These are phyloP conservation scores for Cladosporium sp. DNA, from an alignment of 2,329 filamentous ascomycete species.

Conservation along the genomic window DNA sequence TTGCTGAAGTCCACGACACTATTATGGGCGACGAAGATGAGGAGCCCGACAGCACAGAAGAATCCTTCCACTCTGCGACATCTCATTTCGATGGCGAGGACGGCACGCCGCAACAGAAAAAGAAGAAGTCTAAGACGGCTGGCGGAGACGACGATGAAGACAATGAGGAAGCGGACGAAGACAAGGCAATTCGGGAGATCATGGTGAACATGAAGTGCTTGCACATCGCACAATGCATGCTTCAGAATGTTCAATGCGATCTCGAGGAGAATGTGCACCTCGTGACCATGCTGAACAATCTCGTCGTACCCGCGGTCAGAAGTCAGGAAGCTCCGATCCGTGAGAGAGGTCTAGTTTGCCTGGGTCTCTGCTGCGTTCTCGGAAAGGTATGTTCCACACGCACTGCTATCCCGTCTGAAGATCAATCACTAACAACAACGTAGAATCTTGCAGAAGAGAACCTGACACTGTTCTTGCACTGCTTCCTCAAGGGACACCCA, in stretches of 20 bases:
- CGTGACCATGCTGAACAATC: slow-evolving; percentile 97
- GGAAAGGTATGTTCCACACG: slow-evolving; percentile 61
- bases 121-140: slow-evolving; percentile 43
- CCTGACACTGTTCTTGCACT: slow-evolving; percentile 71
- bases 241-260: slow-evolving; percentile 85
- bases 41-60: slow-evolving; percentile 50
- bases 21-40: slow-evolving; percentile 69
- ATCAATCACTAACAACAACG: slow-evolving; percentile 15
- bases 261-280: slow-evolving; percentile 86
- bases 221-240: slow-evolving; percentile 95
- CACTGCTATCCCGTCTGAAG: neutral
- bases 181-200: slow-evolving; percentile 83
- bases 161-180: slow-evolving; percentile 62
- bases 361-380: slow-evolving; percentile 87
- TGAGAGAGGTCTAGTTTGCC: slow-evolving; percentile 83
- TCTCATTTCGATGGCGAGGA: slow-evolving; percentile 76
- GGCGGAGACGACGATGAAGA: slow-evolving; percentile 60
- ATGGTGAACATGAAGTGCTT: slow-evolving; percentile 98
- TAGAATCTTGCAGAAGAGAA: slow-evolving; percentile 20
- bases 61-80: slow-evolving; percentile 90
- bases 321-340: slow-evolving; percentile 90
- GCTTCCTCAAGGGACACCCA: slow-evolving; percentile 90
- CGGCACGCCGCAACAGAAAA: slow-evolving; percentile 42
- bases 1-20: slow-evolving; percentile 94
- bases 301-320: slow-evolving; percentile 91